Base-by-base conservation (phyloP, 2,329 filamentous ascomycete genomes). In the Colletotrichum australisinense region DNA sequence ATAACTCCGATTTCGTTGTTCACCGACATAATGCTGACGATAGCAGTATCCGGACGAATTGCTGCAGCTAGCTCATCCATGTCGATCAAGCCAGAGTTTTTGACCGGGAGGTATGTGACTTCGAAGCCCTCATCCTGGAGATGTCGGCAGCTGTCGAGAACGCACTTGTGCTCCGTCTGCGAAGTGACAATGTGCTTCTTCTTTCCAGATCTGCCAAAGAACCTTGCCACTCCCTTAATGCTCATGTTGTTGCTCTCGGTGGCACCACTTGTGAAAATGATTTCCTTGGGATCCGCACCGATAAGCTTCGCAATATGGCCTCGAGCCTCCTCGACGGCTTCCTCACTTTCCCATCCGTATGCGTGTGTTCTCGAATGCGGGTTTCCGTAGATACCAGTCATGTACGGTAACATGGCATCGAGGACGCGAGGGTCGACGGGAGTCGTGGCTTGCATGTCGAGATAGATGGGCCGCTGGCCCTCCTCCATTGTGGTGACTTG, bases 1-100 rank as follows among this genome's bases (percentile, higher is more conserved):
- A 99, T 97, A n/a, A 99, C 97, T 80, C 97, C 97, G 79, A 99
- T 98, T 85, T 99, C 97, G 83, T 99, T 99, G 88, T 99, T 99
- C 79, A 99, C 97, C 1, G 97, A 92, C 97, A 99, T 99, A 83
- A 99, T 94, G 81, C 95, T 98, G 83, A 98, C 95, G 35, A 99
- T 86, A 56, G 91, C 92, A 16, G 97, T 99, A 74, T 98, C 95
- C 0, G 95, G 95, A 74, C 94, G 91, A 75, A 99, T 97, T 28
- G 96, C 95, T 26, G 92, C 93, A 84, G 97, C 93, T 35, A 99
- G 90, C 77, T 97, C 91, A 55, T 93, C 89, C 87, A 99, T 90
- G 77, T 93, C 90, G 78, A 99, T 88, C 76, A 98, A 86, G n/a
- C 97, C 97, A 77, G 94, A 96, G 79, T 85, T 90, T 84, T 95